These are phyloP conservation scores for Emericellopsis atlantica DNA, from an alignment of 2,329 filamentous ascomycete species.

Conservation along the genomic window DNA sequence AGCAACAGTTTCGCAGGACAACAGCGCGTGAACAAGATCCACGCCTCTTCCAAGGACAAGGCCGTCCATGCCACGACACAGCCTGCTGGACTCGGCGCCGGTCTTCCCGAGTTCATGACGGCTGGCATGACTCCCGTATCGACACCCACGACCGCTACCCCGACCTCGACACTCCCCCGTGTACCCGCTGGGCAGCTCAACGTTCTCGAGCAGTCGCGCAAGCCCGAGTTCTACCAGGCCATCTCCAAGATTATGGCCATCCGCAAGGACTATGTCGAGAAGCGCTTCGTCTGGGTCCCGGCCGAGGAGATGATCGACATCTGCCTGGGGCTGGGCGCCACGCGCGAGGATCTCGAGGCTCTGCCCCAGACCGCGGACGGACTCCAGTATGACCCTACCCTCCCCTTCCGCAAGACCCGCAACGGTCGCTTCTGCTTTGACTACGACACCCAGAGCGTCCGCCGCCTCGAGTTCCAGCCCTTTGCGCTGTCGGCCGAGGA, in stretches of 20 bases:
- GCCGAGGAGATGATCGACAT: slow-evolving; percentile 11
- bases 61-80: slow-evolving; percentile 8
- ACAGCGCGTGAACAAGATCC: slow-evolving; percentile 8
- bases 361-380: slow-evolving; percentile 10
- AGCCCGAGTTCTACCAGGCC: slow-evolving; percentile 12
- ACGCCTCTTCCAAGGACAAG: slow-evolving; percentile 8
- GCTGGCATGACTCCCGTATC: not conserved
- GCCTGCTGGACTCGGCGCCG: not conserved
- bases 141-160: slow-evolving; percentile 2
- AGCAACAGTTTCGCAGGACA: not conserved
- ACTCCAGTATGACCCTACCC: slow-evolving; percentile 12
- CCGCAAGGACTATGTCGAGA: slow-evolving; percentile 9
- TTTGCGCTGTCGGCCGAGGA: slow-evolving; percentile 12
- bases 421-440: slow-evolving; percentile 15
- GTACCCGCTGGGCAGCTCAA: slow-evolving; percentile 8
- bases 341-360: slow-evolving; percentile 10
- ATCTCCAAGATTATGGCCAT: slow-evolving; percentile 11
- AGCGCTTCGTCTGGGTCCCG: slow-evolving; percentile 12
- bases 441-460: slow-evolving; percentile 9
- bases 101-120: slow-evolving; percentile 1
- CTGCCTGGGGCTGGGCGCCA: slow-evolving; percentile 11
- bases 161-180: not conserved
- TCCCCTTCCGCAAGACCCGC: slow-evolving; percentile 11
- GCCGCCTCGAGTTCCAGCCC: slow-evolving; percentile 16
- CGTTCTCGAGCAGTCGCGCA: slow-evolving; percentile 8